Evolutionary conservation across 2,329 filamentous ascomycete genomes (phyloP), one percentile per base, ranked within the genome.

Genomic region (Aspergillus flavus): DNA sequence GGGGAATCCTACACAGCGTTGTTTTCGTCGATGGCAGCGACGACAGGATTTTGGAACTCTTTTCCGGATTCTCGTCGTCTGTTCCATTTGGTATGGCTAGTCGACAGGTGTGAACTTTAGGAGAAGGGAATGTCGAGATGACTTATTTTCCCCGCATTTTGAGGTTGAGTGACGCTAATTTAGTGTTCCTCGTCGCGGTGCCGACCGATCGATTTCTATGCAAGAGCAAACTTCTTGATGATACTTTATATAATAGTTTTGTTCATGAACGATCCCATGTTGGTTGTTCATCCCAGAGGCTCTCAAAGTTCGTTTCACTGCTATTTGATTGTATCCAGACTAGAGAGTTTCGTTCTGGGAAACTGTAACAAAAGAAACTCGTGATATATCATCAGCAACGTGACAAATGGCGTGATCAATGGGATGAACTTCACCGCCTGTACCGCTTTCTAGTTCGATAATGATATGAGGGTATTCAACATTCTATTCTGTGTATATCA

Each of bases 1-100:
- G 1, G 70, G 68, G 26, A 63, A 65, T 3, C 68, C 68, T 19
- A 70, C 68, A 50, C 70, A 71, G 48, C 66, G 69, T 52, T 72
- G 70, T 56, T 71, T 72, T 16, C 69, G 70, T 6, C 69, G 68
- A 45, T 72, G 69, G 28, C 70, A 72, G 58, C 67, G 66, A 28
- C 59, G 57, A 55, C 70, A 72, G 19, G 70, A 71, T 39, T 67
- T 69, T 14, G 70, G 70, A 54, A 69, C 65, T 34, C 69, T 66
- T 36, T 69, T 72, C 28, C 69, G 68, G 30, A 69, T 64, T 19
- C 66, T 56, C 12, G 45, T 41, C 39, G 39, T 19, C 16, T 41
- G 39, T n/a, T 41, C 39, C 39, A 41, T 41, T 41, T 41, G 16
- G 39, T 41, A 41, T 41, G 39, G 1, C 39, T n/a, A 41, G 39